These are phyloP conservation scores for Phialocephala subalpina DNA, from an alignment of 2,329 filamentous ascomycete genomes.

Conservation along the genomic window DNA sequence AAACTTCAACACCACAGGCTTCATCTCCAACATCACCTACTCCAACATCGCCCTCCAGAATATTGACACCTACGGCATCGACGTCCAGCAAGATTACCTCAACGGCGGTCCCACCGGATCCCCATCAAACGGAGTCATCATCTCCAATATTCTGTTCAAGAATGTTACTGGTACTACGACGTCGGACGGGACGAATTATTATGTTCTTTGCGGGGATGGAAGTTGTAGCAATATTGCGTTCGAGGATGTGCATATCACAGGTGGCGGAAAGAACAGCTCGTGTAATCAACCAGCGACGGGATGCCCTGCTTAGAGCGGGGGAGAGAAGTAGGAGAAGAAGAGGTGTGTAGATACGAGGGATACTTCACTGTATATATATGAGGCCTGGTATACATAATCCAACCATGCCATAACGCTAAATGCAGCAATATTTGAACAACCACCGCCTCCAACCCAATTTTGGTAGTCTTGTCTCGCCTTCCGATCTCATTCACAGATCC, in stretches of 20 bases:
- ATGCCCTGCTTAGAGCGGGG: slow-evolving; percentile 34
- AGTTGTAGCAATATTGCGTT: slow-evolving; percentile 48
- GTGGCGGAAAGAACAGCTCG: slow-evolving; percentile 37
- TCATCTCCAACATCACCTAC: slow-evolving; percentile 53
- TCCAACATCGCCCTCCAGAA: slow-evolving; percentile 53
- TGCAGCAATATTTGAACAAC: too few species aligned
- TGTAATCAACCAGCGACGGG: slow-evolving; percentile 44
- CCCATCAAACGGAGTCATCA: slow-evolving; percentile 49
- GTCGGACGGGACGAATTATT: slow-evolving; percentile 47
- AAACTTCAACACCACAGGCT: slow-evolving; percentile 49
- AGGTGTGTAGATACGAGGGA: too few species aligned
- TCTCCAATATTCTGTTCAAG: slow-evolving; percentile 46
- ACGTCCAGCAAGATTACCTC: slow-evolving; percentile 60
- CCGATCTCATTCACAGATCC: background rate
- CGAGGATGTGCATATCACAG: slow-evolving; percentile 46
- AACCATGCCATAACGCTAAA: too few species aligned
- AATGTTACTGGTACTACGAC: slow-evolving; percentile 47
- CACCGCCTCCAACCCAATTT: too few species aligned
- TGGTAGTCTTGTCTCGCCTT: too few species aligned
- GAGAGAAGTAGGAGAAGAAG: background rate
- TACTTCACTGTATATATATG: too few species aligned
- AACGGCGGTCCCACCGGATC: slow-evolving; percentile 53
- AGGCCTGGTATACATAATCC: too few species aligned
- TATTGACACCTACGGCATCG: slow-evolving; percentile 58
- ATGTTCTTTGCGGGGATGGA: slow-evolving; percentile 48